Evolutionary conservation across 805 yeast species (phyloP).

Genomic region (Starmerella davenportii): DNA sequence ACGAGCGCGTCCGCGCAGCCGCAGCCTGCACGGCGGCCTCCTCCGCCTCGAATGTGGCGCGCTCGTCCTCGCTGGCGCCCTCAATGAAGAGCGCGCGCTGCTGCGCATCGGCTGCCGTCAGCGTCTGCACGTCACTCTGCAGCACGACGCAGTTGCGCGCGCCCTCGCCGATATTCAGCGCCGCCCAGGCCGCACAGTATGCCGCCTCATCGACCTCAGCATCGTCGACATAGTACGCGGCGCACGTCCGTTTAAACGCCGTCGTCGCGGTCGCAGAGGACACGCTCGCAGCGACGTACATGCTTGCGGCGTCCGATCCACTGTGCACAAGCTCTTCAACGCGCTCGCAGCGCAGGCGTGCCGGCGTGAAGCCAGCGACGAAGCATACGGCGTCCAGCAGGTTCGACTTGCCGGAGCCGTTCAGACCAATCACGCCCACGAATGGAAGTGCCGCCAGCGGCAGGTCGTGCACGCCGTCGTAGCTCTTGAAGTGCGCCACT

Average conservation of each 20-base stretch:
- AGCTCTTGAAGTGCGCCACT: constrained; percentile 64
- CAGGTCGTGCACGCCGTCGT: constrained; percentile 52
- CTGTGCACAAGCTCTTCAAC: constrained; percentile 67
- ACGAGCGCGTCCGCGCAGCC: constrained; percentile 44
- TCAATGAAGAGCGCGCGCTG: constrained; percentile 65
- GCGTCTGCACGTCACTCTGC: constrained; percentile 91
- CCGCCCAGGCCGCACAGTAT: constrained; percentile 47
- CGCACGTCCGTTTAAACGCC: constrained; percentile 10
- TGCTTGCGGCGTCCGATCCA: constrained; percentile 26
- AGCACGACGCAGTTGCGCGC: constrained; percentile 86
- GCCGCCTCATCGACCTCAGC: constrained; percentile 20
- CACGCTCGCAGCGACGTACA: constrained; percentile 10
- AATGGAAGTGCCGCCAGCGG: constrained; percentile 58
- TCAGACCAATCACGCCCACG: constrained; percentile 92
- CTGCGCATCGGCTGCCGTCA: constrained; percentile 69
- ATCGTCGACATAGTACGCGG: constrained; percentile 8
- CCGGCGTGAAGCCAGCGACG: constrained; percentile 68
- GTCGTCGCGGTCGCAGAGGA: constrained; percentile 1
- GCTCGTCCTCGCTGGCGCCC: constrained; percentile 27
- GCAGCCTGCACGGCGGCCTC: constrained; percentile 29
- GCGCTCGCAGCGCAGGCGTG: constrained; percentile 55
- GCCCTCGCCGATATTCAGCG: constrained; percentile 66
- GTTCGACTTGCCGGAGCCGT: constrained; percentile 94
- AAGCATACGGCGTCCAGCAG: constrained; percentile 96
- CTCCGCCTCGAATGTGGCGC: constrained; percentile 58